Percentiles rank a stretch among this genome's conserved stretches.
These are phyloP conservation scores for Williopsis jadinii DNA, from an alignment of 1,139 yeast genomes.

Conservation along the genomic window DNA sequence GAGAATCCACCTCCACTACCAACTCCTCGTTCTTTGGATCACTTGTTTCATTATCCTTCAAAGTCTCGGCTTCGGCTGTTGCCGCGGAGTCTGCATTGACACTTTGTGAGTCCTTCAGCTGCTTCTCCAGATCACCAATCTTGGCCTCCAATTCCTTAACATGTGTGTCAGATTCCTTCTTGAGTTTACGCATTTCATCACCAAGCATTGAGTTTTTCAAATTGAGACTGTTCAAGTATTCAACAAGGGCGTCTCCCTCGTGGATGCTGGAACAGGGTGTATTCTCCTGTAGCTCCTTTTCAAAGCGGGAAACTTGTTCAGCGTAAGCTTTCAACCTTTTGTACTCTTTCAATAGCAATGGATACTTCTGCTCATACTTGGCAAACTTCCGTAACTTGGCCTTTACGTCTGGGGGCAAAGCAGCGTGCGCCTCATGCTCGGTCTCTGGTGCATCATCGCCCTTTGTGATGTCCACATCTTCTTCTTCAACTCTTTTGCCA, in stretches of 20 bases:
- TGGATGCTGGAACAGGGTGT: conserved; percentile 76
- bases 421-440: conserved; percentile 2
- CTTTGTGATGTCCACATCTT: conserved; percentile 3
- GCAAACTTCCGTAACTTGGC: conserved; percentile 68
- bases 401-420: conserved; percentile 42
- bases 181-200: conserved; percentile 32
- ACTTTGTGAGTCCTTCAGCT: too few relatives aligned
- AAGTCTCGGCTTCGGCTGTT: neutral
- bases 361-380: conserved; percentile 88
- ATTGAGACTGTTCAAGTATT: conserved; percentile 58
- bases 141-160: conserved; percentile 7
- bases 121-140: conserved; percentile 20
- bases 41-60: neutral
- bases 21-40: neutral
- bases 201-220: conserved; percentile 50
- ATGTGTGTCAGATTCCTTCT: conserved; percentile 13
- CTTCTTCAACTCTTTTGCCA: conserved; percentile 1
- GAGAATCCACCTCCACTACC: too few relatives aligned
- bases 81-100: too few relatives aligned
- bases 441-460: neutral
- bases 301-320: conserved; percentile 58
- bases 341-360: conserved; percentile 74
- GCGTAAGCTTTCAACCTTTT: conserved; percentile 68
- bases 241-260: conserved; percentile 59
- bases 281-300: conserved; percentile 62